Base-by-base conservation (phyloP, 441 rosid species). In the Eruca vesicaria region DNA sequence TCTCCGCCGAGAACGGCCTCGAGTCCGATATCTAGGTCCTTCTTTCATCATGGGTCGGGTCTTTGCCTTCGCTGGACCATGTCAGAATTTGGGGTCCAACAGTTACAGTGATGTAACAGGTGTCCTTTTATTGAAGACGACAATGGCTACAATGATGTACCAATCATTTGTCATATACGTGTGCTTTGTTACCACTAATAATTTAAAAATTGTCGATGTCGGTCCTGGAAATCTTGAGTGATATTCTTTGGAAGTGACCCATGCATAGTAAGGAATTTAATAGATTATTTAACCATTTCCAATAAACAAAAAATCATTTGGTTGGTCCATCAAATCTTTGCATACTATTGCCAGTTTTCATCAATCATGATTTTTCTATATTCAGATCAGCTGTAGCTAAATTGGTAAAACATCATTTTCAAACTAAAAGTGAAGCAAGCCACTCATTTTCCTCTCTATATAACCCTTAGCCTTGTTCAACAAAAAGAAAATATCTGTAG, bases 321-420 rank as follows among this genome's bases (percentile, higher is more conserved):
- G 33, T 64, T 14, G 65, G 71, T 14, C 77, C 72, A 10, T 31
- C 66, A 10, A 57, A 66, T 66, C 66, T 41, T n/a, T 73, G 0
- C 9, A 12, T 43, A 56, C 59, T 19, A n/a, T 58, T 59, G 9
- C 21, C 7, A 31, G 4, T 66, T 74, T 58, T 56, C 21, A 55
- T 55, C 11, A 3, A 6, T 43, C 52, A 66, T 23, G 18, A 18
- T 4, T 19, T 8, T 23, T 10, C 5, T 31, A 31, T 31, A 4
- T 31, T 31, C 3, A 31, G 33, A 57, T 57, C n/a, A n/a, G n/a
- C n/a, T n/a, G n/a, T n/a, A n/a, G n/a, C n/a, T n/a, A n/a, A n/a
- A n/a, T n/a, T n/a, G n/a, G n/a, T n/a, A n/a, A n/a, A n/a, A n/a
- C n/a, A n/a, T n/a, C 65, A 56, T 6, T 65, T 14, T 73, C 71